Evolutionary conservation across 257 asterid species (phyloP).

Genomic region (Salvia splendens): DNA sequence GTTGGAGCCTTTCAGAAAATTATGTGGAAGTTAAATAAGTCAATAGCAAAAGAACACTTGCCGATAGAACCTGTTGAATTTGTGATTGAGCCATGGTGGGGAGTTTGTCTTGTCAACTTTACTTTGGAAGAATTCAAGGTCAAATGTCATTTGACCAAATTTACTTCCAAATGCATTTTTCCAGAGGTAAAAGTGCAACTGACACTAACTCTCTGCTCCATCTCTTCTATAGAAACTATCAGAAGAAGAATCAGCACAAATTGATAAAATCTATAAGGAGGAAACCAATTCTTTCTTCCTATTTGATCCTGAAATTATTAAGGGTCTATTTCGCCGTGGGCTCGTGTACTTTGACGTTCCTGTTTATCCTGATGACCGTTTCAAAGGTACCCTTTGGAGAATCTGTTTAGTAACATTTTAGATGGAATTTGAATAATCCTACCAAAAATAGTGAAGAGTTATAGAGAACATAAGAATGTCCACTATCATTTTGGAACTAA

Average conservation of each 20-base stretch:
- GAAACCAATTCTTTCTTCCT: conserved; percentile 91
- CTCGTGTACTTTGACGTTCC: conserved; percentile 95
- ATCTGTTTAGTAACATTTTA: background rate
- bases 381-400: conserved; percentile 64
- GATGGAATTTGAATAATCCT: background rate
- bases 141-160: conserved; percentile 33
- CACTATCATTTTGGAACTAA: conserved; percentile 14
- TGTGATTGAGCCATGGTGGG: conserved; percentile 98
- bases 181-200: conserved; percentile 22
- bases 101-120: conserved; percentile 95
- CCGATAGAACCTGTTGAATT: conserved; percentile 94
- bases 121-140: conserved; percentile 99
- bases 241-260: conserved; percentile 96
- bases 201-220: conserved; percentile 23
- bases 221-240: conserved; percentile 73
- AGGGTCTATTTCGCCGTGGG: conserved; percentile 86
- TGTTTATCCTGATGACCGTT: conserved; percentile 95
- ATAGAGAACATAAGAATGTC: background rate
- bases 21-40: conserved; percentile 99
- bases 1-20: conserved; percentile 85
- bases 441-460: background rate
- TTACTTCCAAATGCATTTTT: conserved; percentile 28
- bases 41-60: conserved; percentile 92
- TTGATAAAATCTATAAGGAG: conserved; percentile 97
- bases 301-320: conserved; percentile 83